These are phyloP conservation scores for Cryphonectria radicalis DNA, from an alignment of 2,329 filamentous ascomycete genomes.

Conservation along the genomic window DNA sequence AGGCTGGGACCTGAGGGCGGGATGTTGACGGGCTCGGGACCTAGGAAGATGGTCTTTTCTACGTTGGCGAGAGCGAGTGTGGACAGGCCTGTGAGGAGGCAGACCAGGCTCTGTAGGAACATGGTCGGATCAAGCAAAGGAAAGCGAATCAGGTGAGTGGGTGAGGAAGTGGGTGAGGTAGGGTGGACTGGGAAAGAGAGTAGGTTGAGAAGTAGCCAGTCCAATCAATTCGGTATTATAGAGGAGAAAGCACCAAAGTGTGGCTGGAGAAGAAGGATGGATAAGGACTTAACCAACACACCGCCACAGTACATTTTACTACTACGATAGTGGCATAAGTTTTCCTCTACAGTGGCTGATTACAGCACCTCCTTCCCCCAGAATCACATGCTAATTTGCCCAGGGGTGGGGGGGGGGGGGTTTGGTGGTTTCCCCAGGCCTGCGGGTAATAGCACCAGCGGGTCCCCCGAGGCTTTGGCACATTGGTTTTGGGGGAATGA, in stretches of 20 bases:
- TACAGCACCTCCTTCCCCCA: conserved; percentile 14
- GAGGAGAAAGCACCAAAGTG: background rate
- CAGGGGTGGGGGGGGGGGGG: background rate
- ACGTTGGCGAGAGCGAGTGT: conserved; percentile 66
- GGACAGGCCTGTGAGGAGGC: conserved; percentile 29
- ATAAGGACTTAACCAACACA: background rate
- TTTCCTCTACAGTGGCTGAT: no score
- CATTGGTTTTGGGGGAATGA: background rate
- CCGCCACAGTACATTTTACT: background rate
- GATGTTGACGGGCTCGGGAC: conserved; percentile 62
- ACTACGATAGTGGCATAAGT: background rate
- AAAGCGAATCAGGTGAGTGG: background rate
- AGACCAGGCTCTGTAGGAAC: conserved; percentile 18
- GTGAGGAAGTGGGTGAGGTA: background rate
- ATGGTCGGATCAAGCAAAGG: conserved; percentile 6
- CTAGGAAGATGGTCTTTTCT: conserved; percentile 89
- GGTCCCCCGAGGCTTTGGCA: background rate
- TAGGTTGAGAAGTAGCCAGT: background rate
- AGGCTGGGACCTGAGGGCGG: conserved; percentile 60
- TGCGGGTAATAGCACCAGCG: background rate
- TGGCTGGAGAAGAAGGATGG: background rate
- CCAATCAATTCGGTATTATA: no score
- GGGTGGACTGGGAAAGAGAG: no score
- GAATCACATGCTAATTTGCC: conserved; percentile 30
- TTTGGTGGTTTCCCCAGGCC: background rate